Percentiles rank a stretch among this genome's conserved stretches.
These are phyloP conservation scores for Achlya hypogyna DNA, from an alignment of 352 stramenopile species.

Conservation along the genomic window DNA sequence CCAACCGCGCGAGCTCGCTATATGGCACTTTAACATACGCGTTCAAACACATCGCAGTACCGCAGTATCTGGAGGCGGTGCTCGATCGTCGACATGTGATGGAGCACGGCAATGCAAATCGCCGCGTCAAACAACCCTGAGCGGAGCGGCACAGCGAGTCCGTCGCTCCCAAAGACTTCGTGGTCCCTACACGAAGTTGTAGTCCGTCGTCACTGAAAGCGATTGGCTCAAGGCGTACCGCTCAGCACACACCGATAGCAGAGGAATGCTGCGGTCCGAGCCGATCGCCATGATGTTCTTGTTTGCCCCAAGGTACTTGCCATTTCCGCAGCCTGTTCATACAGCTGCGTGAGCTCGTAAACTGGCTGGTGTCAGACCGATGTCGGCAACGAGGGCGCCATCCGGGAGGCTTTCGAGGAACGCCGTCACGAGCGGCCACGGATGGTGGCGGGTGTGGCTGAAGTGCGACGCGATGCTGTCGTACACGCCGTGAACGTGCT, in stretches of 20 bases:
- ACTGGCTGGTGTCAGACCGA: slow-evolving; percentile 34
- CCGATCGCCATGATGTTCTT: slow-evolving; percentile 52
- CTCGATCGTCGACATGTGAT: slow-evolving; percentile 74
- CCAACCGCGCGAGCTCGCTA: slow-evolving; percentile 60
- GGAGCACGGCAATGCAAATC: slow-evolving; percentile 72
- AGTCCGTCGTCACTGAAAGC: background rate
- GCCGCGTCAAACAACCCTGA: slow-evolving; percentile 57
- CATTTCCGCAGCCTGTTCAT: slow-evolving; percentile 49
- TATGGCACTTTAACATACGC: background rate
- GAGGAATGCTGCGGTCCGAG: slow-evolving; percentile 60
- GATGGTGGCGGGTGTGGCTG: slow-evolving; percentile 71
- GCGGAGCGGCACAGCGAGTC: slow-evolving; percentile 51
- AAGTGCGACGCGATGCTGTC: slow-evolving; percentile 78
- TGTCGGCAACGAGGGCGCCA: slow-evolving; percentile 56
- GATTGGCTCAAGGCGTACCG: background rate
- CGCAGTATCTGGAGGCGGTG: slow-evolving; percentile 57
- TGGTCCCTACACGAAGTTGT: slow-evolving; percentile 27
- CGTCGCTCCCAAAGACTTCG: slow-evolving; percentile 62
- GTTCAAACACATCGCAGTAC: slow-evolving; percentile 23
- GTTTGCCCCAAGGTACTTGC: slow-evolving; percentile 71
- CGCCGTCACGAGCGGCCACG: slow-evolving; percentile 64
- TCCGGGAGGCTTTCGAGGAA: slow-evolving; percentile 40
- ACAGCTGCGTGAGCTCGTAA: background rate
- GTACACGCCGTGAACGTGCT: slow-evolving; percentile 82
- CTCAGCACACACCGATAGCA: slow-evolving; percentile 32